A percentile compares a stretch with the other conserved stretches of the same genome.
Conservation (phyloP, 2,329 filamentous ascomycete genomes). For the Pezicula radicicola region DNA sequence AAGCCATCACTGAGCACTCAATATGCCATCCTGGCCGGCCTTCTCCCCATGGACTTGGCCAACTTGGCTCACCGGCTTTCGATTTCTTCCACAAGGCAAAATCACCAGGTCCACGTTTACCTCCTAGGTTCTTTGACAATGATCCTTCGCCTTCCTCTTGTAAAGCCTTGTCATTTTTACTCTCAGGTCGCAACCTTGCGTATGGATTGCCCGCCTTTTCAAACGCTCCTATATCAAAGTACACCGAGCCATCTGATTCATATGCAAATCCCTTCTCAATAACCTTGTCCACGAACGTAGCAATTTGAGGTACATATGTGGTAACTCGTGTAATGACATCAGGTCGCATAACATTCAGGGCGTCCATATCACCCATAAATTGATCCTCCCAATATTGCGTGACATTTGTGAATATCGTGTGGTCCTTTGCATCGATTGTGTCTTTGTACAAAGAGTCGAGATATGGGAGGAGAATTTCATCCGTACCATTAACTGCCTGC, state of each 20-base stretch:
- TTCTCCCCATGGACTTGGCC: conserved; percentile 73
- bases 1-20: conserved; percentile 91
- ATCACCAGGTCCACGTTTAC: conserved; percentile 73
- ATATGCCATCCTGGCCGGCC: conserved; percentile 91
- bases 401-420: conserved; percentile 79
- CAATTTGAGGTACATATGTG: conserved; percentile 82
- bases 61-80: conserved; percentile 84
- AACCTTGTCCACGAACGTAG: conserved; percentile 76
- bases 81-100: conserved; percentile 92
- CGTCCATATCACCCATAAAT: conserved; percentile 83
- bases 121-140: conserved; percentile 53
- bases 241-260: conserved; percentile 75
- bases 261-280: conserved; percentile 83
- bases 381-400: conserved; percentile 83
- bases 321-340: conserved; percentile 84
- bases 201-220: conserved; percentile 80
- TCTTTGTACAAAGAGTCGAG: conserved; percentile 69
- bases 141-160: conserved; percentile 85
- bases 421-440: conserved; percentile 57
- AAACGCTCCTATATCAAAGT: conserved; percentile 85
- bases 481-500: conserved; percentile 42
- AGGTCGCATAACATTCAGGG: conserved; percentile 79
- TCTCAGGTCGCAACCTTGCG: conserved; percentile 64
- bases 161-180: conserved; percentile 69
- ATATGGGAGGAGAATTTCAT: conserved; percentile 75